These are phyloP conservation scores for Euphorbia lathyris DNA, from an alignment of 345 rosid genomes.

Conservation along the genomic window DNA sequence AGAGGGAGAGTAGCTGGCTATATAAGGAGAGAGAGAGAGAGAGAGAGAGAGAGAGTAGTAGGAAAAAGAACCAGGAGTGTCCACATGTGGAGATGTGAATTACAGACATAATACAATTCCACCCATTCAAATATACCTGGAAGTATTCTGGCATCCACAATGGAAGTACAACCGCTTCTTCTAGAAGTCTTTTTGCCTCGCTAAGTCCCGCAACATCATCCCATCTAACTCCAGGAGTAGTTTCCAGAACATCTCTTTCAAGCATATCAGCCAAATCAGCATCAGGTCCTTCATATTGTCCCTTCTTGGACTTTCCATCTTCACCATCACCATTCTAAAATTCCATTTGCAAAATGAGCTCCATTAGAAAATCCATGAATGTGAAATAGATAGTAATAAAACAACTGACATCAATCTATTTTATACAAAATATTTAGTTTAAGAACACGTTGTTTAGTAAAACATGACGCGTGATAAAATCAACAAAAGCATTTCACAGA, in stretches of 20 bases:
- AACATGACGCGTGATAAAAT: not conserved
- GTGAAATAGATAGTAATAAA: not conserved
- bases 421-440: not conserved
- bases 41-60: no score
- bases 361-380: slow-evolving; percentile 8
- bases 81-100: not conserved
- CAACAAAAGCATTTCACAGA: not conserved
- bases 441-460: not conserved
- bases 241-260: slow-evolving; percentile 98
- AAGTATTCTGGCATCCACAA: slow-evolving; percentile 99
- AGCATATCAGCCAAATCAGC: slow-evolving; percentile 96
- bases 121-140: slow-evolving; percentile 53
- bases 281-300: slow-evolving; percentile 96
- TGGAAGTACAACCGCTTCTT: slow-evolving; percentile 99
- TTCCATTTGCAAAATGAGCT: slow-evolving; percentile 20
- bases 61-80: not conserved
- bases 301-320: slow-evolving; percentile 82
- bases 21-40: no score
- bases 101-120: slow-evolving; percentile 11
- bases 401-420: not conserved
- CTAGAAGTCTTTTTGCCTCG: slow-evolving; percentile 97
- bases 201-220: slow-evolving; percentile 99
- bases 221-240: slow-evolving; percentile 97
- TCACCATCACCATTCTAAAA: slow-evolving; percentile 85
- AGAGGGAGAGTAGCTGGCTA: no score